phyloP scores from a whole-genome alignment of 768 basidiomycete genomes.

The Pleurotus citrinopileatus region DNA sequence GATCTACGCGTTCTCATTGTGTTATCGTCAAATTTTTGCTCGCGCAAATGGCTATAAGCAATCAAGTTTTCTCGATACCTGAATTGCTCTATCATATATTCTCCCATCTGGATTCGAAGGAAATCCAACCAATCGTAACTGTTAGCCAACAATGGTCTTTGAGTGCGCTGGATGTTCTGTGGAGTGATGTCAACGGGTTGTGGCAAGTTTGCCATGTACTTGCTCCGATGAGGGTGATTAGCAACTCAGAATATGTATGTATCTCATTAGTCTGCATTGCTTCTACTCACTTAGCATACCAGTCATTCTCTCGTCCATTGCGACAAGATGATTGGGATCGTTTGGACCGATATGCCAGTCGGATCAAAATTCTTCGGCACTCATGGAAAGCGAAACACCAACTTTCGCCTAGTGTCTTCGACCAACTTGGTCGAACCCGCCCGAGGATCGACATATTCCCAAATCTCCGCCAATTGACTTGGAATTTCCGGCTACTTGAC shows the following conservation, averaged over 20 bases:
- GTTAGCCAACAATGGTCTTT: slow-evolving; percentile 51
- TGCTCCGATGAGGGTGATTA: slow-evolving; percentile 31
- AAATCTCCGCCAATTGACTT: slow-evolving; percentile 47
- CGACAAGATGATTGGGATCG: slow-evolving; percentile 52
- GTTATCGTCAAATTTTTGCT: too few relatives aligned
- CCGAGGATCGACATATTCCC: slow-evolving; percentile 52
- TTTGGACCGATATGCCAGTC: slow-evolving; percentile 49
- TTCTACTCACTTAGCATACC: slow-evolving; percentile 4
- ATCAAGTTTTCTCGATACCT: background rate
- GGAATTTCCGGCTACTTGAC: slow-evolving; percentile 23
- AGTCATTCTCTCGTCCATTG: slow-evolving; percentile 41
- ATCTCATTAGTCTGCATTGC: background rate
- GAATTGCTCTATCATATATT: background rate
- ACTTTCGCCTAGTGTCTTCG: slow-evolving; percentile 38
- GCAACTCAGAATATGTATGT: slow-evolving; percentile 26
- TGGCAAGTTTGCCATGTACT: slow-evolving; percentile 45
- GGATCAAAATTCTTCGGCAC: slow-evolving; percentile 39
- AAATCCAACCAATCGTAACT: background rate
- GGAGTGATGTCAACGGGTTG: slow-evolving; percentile 50
- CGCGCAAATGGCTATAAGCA: too few relatives aligned
- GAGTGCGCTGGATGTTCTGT: slow-evolving; percentile 37
- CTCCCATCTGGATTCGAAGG: background rate
- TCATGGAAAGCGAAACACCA: slow-evolving; percentile 11
- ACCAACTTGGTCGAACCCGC: slow-evolving; percentile 56
- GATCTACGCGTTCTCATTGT: too few relatives aligned